A percentile compares a stretch with the other conserved stretches of the same genome.
Evolutionary conservation across 179 eudicot genomes (phyloP).

Genomic region (Silene noctiflora): DNA sequence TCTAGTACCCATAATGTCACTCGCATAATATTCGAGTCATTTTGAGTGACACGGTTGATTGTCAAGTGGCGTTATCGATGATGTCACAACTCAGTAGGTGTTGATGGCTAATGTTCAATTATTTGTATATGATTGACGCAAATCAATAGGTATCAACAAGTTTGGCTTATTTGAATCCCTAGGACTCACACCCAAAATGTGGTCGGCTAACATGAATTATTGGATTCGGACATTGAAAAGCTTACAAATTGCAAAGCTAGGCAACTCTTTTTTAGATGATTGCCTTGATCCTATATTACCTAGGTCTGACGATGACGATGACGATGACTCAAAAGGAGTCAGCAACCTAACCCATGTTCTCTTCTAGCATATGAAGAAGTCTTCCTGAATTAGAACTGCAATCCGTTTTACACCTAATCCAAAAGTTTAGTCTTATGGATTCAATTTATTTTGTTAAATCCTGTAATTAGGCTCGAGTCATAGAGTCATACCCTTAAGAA

Average conservation of each 20-base stretch:
- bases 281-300: background rate
- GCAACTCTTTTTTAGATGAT: background rate
- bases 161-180: background rate
- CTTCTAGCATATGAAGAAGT: background rate
- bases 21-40: too few relatives aligned
- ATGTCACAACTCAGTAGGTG: background rate
- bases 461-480: too few relatives aligned
- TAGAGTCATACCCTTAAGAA: too few relatives aligned
- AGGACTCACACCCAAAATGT: background rate
- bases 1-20: too few relatives aligned
- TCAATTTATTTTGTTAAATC: too few relatives aligned
- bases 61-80: background rate
- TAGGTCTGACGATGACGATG: background rate
- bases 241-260: background rate
- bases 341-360: background rate
- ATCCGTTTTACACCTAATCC: too few relatives aligned
- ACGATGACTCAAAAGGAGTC: background rate
- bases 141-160: background rate
- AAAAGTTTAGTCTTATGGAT: too few relatives aligned
- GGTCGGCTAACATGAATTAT: background rate
- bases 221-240: background rate
- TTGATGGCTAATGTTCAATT: background rate
- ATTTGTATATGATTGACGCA: conserved; percentile 9
- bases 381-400: background rate
- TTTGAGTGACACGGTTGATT: too few relatives aligned